Base-by-base conservation (phyloP, 495 filamentous ascomycete species). In the Paragyromitra xinjiangensis region DNA sequence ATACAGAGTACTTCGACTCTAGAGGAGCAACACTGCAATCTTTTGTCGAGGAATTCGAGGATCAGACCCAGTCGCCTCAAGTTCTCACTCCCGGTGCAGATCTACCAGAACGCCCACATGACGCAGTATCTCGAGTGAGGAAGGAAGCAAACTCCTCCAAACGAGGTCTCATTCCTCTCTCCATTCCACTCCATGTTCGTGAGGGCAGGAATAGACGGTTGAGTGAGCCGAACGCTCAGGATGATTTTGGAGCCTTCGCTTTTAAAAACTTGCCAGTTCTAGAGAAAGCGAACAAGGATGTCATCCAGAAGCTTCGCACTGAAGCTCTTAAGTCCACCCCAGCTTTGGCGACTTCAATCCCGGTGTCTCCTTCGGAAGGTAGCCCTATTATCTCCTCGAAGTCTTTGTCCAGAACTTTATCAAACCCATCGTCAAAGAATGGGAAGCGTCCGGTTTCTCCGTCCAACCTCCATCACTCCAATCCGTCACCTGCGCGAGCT, bases 221-320 rank as follows among this genome's bases (percentile, higher is more conserved):
- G 45, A 98, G 95, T 82, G 95, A 99, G 84, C 95, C 95, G 1
- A 90, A 94, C 22, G 86, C 90, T 44, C 87, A 90, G 0, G 96
- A 98, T 84, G 95, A 99, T 83, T 99, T 99, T 86, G 95, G 95
- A 44, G 93, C 89, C 73, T 99, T 99, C 85, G 88, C 94, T 42
- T 99, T 97, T 87, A 99, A 98, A 85, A 99, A 99, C 80, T 86
- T 99, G 42, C 93, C 95, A 0, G 95, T 98, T 69, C 87, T 99
- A 22, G 95, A 98, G 82, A 98, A 97, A 83, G 95, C 96, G 48
- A 99, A 99, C 83, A 98, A 98, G 82, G 96, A 99, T 82, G 93
- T 98, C 53, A 95, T 99, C 48, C 94, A 98, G 81, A 97, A 97
- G 81, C 87, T 99, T 70, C 89, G 94, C 9, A 93, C 93, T 34